These are phyloP conservation scores for Astrocystis sublimbata DNA, from an alignment of 495 filamentous ascomycete species.

Conservation along the genomic window DNA sequence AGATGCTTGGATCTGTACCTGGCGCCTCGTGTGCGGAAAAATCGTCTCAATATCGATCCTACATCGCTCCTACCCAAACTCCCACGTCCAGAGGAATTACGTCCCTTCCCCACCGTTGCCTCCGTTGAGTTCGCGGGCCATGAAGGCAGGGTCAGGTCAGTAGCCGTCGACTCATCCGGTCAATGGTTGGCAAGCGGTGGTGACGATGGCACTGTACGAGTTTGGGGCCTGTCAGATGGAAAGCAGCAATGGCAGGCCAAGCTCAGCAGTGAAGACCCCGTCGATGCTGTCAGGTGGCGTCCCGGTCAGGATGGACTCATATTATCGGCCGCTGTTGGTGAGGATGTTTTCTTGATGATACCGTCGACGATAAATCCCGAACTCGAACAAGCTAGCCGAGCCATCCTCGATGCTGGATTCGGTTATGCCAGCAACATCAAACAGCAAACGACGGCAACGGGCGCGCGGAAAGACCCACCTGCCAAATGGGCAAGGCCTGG, in stretches of 20 bases:
- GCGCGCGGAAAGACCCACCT: conserved; percentile 70
- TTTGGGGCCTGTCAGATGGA: conserved; percentile 88
- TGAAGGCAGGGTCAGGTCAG: conserved; percentile 80
- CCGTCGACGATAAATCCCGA: conserved; percentile 71
- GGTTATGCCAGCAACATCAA: conserved; percentile 78
- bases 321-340: conserved; percentile 78
- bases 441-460: conserved; percentile 51
- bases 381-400: conserved; percentile 69
- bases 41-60: conserved; percentile 94
- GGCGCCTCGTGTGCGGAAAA: conserved; percentile 86
- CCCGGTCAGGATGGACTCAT: conserved; percentile 79
- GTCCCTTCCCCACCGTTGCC: conserved; percentile 88
- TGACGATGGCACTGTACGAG: conserved; percentile 87
- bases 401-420: conserved; percentile 81
- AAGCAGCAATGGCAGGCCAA: conserved; percentile 84
- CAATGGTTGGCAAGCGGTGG: conserved; percentile 85
- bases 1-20: conserved; percentile 93
- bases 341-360: conserved; percentile 80
- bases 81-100: conserved; percentile 88
- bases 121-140: conserved; percentile 85
- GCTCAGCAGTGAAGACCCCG: conserved; percentile 75
- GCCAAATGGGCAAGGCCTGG: conserved; percentile 83
- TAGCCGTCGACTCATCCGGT: conserved; percentile 76
- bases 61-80: conserved; percentile 91
- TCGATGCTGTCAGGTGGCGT: conserved; percentile 88